Percentiles rank a stretch among this genome's conserved stretches.
Evolutionary conservation across 2,329 filamentous ascomycete species (phyloP).

Genomic region (Alternaria novae-zelandiae): DNA sequence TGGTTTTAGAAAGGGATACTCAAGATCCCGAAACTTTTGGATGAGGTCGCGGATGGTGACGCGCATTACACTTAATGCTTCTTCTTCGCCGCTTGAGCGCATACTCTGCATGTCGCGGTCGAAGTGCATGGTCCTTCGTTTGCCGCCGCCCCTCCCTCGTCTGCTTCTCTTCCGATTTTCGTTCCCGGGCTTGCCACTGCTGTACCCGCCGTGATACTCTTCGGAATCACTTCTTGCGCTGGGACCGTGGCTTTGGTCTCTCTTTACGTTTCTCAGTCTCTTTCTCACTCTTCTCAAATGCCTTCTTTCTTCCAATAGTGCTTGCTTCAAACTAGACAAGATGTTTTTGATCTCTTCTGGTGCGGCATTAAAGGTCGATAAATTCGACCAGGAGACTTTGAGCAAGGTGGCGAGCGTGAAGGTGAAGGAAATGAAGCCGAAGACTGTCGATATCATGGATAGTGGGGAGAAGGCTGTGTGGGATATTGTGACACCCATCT

Average conservation of each 20-base stretch:
- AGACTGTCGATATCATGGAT: slow-evolving; percentile 44
- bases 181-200: not conserved
- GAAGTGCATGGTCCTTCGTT: slow-evolving; percentile 19
- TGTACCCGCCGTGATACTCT: slow-evolving; percentile 11
- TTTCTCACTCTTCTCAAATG: slow-evolving; percentile 40
- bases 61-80: slow-evolving; percentile 45
- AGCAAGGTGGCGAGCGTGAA: slow-evolving; percentile 54
- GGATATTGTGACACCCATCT: slow-evolving; percentile 30
- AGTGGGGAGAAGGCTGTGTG: slow-evolving; percentile 41
- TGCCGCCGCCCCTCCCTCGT: slow-evolving; percentile 8
- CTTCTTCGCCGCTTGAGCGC: slow-evolving; percentile 38
- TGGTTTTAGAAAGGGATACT: slow-evolving; percentile 48
- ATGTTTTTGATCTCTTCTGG: slow-evolving; percentile 49
- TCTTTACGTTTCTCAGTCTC: slow-evolving; percentile 16
- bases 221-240: slow-evolving; percentile 10
- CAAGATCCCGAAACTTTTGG: slow-evolving; percentile 45
- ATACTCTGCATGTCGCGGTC: slow-evolving; percentile 29
- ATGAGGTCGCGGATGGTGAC: slow-evolving; percentile 46
- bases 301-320: slow-evolving; percentile 50
- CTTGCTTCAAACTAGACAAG: slow-evolving; percentile 51
- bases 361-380: slow-evolving; percentile 47
- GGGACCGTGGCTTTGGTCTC: slow-evolving; percentile 18
- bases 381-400: slow-evolving; percentile 50
- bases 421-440: slow-evolving; percentile 53
- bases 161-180: not conserved